These are phyloP conservation scores for Trebouxia sp. DNA, from an alignment of 139 green algal species.

Conservation along the genomic window DNA sequence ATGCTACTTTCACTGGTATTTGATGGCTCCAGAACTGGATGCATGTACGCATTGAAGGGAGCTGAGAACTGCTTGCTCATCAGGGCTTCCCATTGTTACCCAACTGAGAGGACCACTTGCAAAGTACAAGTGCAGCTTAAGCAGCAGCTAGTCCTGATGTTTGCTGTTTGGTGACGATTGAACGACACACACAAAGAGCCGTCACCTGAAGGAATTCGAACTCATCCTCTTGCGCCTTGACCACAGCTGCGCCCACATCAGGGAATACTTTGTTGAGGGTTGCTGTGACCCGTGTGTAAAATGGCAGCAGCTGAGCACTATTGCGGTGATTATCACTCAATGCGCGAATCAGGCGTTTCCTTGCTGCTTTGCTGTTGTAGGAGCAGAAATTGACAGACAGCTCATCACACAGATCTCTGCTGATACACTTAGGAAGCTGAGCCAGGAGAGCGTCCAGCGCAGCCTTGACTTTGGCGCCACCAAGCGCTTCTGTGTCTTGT, in stretches of 20 bases:
- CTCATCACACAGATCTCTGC: constrained; percentile 78
- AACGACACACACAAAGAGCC: background rate
- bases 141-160: background rate
- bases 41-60: too few relatives aligned
- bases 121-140: background rate
- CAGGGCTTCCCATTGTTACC: too few relatives aligned
- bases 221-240: constrained; percentile 19
- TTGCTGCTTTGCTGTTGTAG: constrained; percentile 74
- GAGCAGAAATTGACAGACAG: constrained; percentile 90
- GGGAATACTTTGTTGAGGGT: constrained; percentile 78
- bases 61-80: too few relatives aligned
- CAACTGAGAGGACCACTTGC: background rate
- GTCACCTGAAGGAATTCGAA: constrained; percentile 29
- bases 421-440: constrained; percentile 73
- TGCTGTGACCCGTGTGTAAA: constrained; percentile 79
- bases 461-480: background rate
- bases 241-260: constrained; percentile 59
- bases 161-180: too few relatives aligned
- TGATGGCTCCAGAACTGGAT: too few relatives aligned
- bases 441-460: constrained; percentile 73
- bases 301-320: constrained; percentile 82
- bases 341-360: constrained; percentile 59
- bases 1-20: too few relatives aligned
- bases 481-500: constrained; percentile 11
- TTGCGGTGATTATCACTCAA: constrained; percentile 71